Evolutionary conservation across 441 rosid species (phyloP), one percentile per base, ranked within the genome.

Genomic region (Brassica balearica): DNA sequence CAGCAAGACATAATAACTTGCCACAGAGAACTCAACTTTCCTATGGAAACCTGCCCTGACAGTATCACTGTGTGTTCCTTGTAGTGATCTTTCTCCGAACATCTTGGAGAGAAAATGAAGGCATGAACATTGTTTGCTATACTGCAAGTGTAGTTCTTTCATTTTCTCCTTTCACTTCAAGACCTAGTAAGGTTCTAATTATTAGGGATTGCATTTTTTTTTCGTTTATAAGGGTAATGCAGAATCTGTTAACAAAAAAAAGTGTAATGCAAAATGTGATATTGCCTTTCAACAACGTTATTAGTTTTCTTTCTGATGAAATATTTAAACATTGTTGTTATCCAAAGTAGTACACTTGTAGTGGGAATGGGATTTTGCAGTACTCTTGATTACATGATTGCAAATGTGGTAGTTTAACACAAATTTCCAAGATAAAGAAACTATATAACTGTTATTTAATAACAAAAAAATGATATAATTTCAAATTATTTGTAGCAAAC

Each of bases 1-100:
- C 91, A 5, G 66, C 22, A 66, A 80, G 86, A 55, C 88, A 82
- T 78, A 83, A 89, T 64, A 29, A 29, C 34, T 5, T 64, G 9
- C 8, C 62, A 11, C 41, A 29, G 56, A 17, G n/a, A 11, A 8
- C 23, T 61, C 60, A 27, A 34, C 32, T 68, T 68, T 29, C 75
- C 8, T 34, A 34, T 2, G n/a, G 0, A 8, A 17, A 69, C 8
- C 43, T 41, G 5, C 73, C 68, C 1, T 38, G 1, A 6, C 59
- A 10, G 1, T 29, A 20, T 0, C 43, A 3, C 43, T 65, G 9
- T 65, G 9, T 43, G 5, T 38, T 34, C 8, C 41, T 34, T 34
- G 41, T 34, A 1, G 41, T 7, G 2, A 34, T 34, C 23, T 29
- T 5, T 29, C 6, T 67, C 19, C n/a, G n/a, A 14, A 65, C 14